Base-by-base conservation (phyloP, 305 asterid species). In the Stenogyne calaminthoides region DNA sequence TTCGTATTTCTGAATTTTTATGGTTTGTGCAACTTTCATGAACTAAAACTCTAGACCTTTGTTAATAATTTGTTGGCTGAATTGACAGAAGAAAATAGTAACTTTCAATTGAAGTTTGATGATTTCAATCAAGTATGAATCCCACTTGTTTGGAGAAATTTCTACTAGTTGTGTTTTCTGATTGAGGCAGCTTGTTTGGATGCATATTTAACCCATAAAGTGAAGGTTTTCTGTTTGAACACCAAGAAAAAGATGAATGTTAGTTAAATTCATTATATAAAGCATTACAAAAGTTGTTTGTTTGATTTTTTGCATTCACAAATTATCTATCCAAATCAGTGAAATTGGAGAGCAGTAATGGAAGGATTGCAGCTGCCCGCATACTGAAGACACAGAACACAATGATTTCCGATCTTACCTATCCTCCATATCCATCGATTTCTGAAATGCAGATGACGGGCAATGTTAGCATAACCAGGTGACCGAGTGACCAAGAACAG, bases 331-430 rank as follows among this genome's bases (percentile, higher is more conserved):
- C 16, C 29, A 36, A 52, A 69, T 32, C 69, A 85, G 90, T 80
- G 81, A 73, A 51, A 39, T 42, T 87, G 78, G 81, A 80, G 76
- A 75, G 80, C 68, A 73, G 66, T 78, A 70, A 78, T 44, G 82
- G 87, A 69, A 67, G 81, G 77, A 77, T 72, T 22, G 18, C 62
- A 44, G 76, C 62, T 27, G 65, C 81, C 69, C 70, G 72, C 67
- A 58, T 64, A 44, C 69, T 76, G 40, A 76, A 72, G 73, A 60
- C 46, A 25, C 73, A 73, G 71, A 77, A 78, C 14, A 80, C 76
- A 68, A 67, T 85, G 42, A 63, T 64, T 64, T 71, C 62, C 25
- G 76, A 73, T 56, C 75, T 51, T 3, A 66, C 78, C 68, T 59
- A 66, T 68, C 58, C 83, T 9, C 81, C 84, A 9, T 55, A 63